Evolutionary conservation across 148 eudicot genomes (phyloP), one percentile per base, ranked within the genome.

Genomic region (Heliamphora exappendiculata): DNA sequence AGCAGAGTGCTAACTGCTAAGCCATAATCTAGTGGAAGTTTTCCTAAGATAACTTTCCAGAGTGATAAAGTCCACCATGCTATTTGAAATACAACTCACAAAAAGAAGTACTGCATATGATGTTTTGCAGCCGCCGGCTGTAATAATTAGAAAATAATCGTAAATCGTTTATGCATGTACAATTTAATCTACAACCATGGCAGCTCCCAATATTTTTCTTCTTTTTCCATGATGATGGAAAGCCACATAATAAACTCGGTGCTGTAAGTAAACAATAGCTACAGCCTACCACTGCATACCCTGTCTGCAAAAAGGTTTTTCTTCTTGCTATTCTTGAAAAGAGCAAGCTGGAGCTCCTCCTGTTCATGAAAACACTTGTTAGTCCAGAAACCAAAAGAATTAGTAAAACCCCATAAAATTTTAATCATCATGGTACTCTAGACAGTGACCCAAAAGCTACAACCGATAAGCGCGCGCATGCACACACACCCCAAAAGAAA

Each of bases 331-430:
- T 79, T 76, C 51, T 70, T 65, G 81, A 86, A 83, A 78, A 86
- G 86, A 55, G 88, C 88, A 73, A 83, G 84, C 74, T 42, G 78
- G 47, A 81, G 81, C 63, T 81, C 86, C 79, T 83, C 88, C 88
- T 86, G 78, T 44, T 74, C 57, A 71, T 54, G 13, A 36, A 70
- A 64, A 41, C 22, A 42, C 47, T 20, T 42, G 19, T 19, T 6
- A 58, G 72, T 42, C 33, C 17, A 49, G 45, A 42, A 2, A 71
- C 49, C 28, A 28, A 28, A 22, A 22, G 47, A 7, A 36, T 26
- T 11, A 22, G 36, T 28, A 13, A 45, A 69, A 14, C 6, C 11
- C 19, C 19, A 14, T 47, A 39, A 45, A 22, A 45, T 70, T 67
- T 14, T 5, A 45, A 64, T 60, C 26, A 28, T 28, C 36, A 60